These are phyloP conservation scores for Grigorovia transvaalensis DNA, from an alignment of 805 yeast genomes.

Conservation along the genomic window DNA sequence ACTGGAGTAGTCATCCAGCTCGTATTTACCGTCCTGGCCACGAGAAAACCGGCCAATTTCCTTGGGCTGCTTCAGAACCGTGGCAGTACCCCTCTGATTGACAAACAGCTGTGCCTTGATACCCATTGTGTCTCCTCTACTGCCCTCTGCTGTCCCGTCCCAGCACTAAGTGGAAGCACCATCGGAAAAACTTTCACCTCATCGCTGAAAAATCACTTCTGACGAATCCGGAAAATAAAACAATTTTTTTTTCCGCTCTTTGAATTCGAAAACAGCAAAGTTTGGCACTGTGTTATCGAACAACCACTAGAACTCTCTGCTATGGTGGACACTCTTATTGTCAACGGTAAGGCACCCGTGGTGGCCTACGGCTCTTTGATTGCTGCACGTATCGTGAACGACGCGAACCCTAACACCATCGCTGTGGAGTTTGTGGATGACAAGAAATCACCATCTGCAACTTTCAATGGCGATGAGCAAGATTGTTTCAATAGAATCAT, in stretches of 20 bases:
- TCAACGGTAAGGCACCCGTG: conserved; percentile 80
- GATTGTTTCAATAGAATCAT: conserved; percentile 42
- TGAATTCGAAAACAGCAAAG: too few species aligned
- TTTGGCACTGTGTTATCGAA: too few species aligned
- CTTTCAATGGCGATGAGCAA: conserved; percentile 37
- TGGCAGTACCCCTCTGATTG: conserved; percentile 44
- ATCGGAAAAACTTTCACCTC: background rate
- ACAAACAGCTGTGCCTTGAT: conserved; percentile 23
- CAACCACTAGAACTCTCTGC: background rate
- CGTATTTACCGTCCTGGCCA: conserved; percentile 40
- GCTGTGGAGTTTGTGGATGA: conserved; percentile 63
- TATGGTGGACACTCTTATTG: conserved; percentile 38
- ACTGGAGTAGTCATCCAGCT: conserved; percentile 39
- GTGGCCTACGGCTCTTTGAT: conserved; percentile 71
- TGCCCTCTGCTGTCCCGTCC: too few species aligned
- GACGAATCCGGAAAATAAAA: background rate
- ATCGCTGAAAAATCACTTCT: background rate
- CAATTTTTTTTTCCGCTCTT: too few species aligned
- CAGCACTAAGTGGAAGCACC: too few species aligned
- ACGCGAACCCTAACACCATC: conserved; percentile 39
- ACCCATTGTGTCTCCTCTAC: conserved; percentile 14
- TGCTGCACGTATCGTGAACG: conserved; percentile 67
- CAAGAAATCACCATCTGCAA: conserved; percentile 45
- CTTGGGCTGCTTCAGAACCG: conserved; percentile 76
- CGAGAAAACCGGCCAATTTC: conserved; percentile 65